Evolutionary conservation across 106 monocot species (phyloP).

Genomic region (Triglochin maritima): DNA sequence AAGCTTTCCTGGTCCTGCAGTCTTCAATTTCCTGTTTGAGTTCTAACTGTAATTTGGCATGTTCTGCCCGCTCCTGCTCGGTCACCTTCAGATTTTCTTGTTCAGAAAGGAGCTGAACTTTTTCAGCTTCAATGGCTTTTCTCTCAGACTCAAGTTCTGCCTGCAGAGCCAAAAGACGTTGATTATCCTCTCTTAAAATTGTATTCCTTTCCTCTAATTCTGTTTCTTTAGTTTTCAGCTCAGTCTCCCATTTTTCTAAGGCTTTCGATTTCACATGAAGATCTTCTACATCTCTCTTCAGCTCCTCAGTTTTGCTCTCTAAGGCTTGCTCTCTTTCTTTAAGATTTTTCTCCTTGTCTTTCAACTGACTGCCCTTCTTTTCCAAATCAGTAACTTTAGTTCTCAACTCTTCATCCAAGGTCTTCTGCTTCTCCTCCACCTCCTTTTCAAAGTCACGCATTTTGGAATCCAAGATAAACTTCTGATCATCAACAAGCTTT

Average conservation of each 20-base stretch:
- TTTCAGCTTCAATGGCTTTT: slow-evolving; percentile 39
- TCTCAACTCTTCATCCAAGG: slow-evolving; percentile 50
- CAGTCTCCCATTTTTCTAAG: slow-evolving; percentile 61
- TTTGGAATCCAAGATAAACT: slow-evolving; percentile 41
- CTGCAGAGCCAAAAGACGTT: slow-evolving; percentile 22
- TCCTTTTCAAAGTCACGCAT: slow-evolving; percentile 65
- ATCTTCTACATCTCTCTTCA: slow-evolving; percentile 51
- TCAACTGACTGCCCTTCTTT: slow-evolving; percentile 32
- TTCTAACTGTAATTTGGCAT: slow-evolving; percentile 33
- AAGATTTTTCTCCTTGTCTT: slow-evolving; percentile 37
- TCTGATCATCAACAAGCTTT: slow-evolving; percentile 83
- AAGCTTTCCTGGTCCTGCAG: slow-evolving; percentile 38
- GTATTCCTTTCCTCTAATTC: slow-evolving; percentile 38
- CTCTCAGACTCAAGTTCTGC: slow-evolving; percentile 41
- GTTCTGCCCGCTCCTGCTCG: slow-evolving; percentile 51
- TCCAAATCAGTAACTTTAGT: slow-evolving; percentile 33
- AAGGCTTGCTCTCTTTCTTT: slow-evolving; percentile 51
- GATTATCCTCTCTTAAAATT: slow-evolving; percentile 30
- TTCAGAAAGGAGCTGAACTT: slow-evolving; percentile 31
- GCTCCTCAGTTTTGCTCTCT: slow-evolving; percentile 33
- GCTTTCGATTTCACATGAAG: slow-evolving; percentile 56
- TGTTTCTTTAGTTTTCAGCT: slow-evolving; percentile 42
- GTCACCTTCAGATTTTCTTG: slow-evolving; percentile 58
- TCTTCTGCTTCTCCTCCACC: slow-evolving; percentile 38
- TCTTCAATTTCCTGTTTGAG: slow-evolving; percentile 81